Evolutionary conservation across 148 eudicot species (phyloP), one percentile per base, ranked within the genome.

Genomic region (Rhododendron kiyosumense): DNA sequence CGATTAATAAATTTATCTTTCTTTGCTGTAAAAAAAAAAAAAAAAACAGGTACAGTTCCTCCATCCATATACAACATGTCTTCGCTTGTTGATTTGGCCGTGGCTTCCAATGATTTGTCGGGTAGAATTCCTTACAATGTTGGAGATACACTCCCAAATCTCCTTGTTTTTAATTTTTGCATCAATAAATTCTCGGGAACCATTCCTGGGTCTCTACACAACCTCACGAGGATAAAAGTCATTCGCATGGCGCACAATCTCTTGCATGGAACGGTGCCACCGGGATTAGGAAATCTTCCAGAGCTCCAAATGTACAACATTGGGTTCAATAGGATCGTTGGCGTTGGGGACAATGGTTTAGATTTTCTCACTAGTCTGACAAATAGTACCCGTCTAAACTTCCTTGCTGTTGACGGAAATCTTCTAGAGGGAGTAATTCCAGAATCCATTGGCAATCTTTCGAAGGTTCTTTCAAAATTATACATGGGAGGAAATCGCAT

Each of bases 361-460:
- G 84, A 86, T n/a, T 89, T 89, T 38, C 32, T 90, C 10, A 84
- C 85, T 24, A 89, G 43, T n/a, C 83, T 89, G 43, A 79, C 86
- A 13, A 90, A 90, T 48, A 81, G 84, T 73, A 86, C 89, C 54
- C 26, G 22, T 17, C 86, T 90, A 28, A 52, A 82, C 49, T 84
- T 73, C 78, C 89, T 90, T 4, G 81, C 89, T 51, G 79, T 89
- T 6, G 89, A 89, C 20, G 91, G 84, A 24, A 90, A 90, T 79
- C 83, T 81, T 20, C 69, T 90, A 38, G 88, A 89, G 26, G 92
- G 90, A 3, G 10, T 69, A 7, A 87, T 90, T 54, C 91, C 91
- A 0, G 86, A 89, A 2, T 89, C 92, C 75, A 17, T 90, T 67
- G 92, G 92, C 24, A 90, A 90, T 38, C 85, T 91, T 48, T 92